Evolutionary conservation across 371 early-diverging fungal species (phyloP).

Genomic region (Haplosporangium sp.): DNA sequence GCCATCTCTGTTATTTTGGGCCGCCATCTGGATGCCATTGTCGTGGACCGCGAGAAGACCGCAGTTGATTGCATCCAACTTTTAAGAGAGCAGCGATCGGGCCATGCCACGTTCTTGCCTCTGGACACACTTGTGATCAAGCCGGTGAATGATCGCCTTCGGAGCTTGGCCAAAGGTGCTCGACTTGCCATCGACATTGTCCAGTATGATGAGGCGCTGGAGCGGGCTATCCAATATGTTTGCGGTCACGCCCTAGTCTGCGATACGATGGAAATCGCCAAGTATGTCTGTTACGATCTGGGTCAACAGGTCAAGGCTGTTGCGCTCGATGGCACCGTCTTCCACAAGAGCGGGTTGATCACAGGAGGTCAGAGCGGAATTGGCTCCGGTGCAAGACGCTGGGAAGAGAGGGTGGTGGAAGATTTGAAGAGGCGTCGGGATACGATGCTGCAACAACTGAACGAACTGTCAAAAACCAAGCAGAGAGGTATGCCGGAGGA

Average conservation of each 20-base stretch:
- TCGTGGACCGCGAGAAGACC: slow-evolving; percentile 81
- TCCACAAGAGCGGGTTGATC: slow-evolving; percentile 96
- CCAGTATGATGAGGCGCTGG: slow-evolving; percentile 82
- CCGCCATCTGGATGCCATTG: slow-evolving; percentile 83
- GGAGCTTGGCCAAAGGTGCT: slow-evolving; percentile 81
- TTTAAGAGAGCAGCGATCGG: slow-evolving; percentile 93
- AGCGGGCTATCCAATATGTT: slow-evolving; percentile 86
- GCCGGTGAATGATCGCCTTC: slow-evolving; percentile 82
- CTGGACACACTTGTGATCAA: slow-evolving; percentile 82
- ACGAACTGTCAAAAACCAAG: slow-evolving; percentile 76
- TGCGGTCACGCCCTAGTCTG: slow-evolving; percentile 92
- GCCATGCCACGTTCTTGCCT: slow-evolving; percentile 95
- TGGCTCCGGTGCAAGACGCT: slow-evolving; percentile 66
- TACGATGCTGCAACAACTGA: slow-evolving; percentile 74
- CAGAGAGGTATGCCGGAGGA: slow-evolving; percentile 78
- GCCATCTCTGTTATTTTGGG: slow-evolving; percentile 86
- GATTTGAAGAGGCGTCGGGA: slow-evolving; percentile 78
- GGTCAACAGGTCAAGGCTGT: slow-evolving; percentile 91
- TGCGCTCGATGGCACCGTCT: slow-evolving; percentile 92
- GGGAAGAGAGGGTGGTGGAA: slow-evolving; percentile 92
- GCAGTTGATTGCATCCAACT: slow-evolving; percentile 85
- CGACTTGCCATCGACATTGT: slow-evolving; percentile 91
- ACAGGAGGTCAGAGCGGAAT: slow-evolving; percentile 82
- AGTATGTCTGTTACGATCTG: slow-evolving; percentile 83
- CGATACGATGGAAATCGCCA: slow-evolving; percentile 89